Evolutionary conservation across 441 rosid genomes (phyloP), one percentile per base, ranked within the genome.

Genomic region (Populus hybrid): DNA sequence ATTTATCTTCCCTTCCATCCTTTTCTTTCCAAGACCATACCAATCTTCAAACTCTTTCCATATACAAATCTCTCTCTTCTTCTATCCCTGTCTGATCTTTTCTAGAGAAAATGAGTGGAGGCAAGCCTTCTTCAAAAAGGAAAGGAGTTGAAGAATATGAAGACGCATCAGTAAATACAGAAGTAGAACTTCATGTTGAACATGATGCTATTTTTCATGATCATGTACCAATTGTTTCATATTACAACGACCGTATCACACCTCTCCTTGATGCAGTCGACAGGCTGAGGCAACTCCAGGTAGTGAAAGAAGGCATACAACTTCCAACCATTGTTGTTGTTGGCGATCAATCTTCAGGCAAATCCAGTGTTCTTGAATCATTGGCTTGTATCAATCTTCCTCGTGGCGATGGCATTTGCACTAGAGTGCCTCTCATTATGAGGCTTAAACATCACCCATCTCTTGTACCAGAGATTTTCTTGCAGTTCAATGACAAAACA

Each of bases 351-450:
- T 85, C 87, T 16, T 81, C 83, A 0, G 85, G 85, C 9, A 85
- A 85, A 28, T 85, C 85, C 10, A 85, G 87, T 24, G 87, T 82
- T 65, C 82, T 85, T 5, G 87, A 85, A 71, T 85, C 87, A 0
- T 67, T 85, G 82, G 85, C 59, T 1, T 14, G 59, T 9, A 76
- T 85, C 59, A 68, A 75, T 77, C 87, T 82, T 35, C 87, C 84
- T 1, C 79, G 81, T 9, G 84, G 84, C 3, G 82, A 71, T 16
- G 59, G 59, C 1, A 50, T 50, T 5, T 50, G 59, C 59, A 36
- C 82, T 12, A 70, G 85, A 69, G 85, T 80, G 0, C 85, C 83
- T 14, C 82, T 78, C 59, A 74, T 84, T 0, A 80, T 84, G 83
- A 75, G 83, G 79, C 63, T 78, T 8, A 21, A 67, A 50, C 8